Evolutionary conservation across 169 alveolate genomes (phyloP), one percentile per base, ranked within the genome.

Genomic region (Plasmodium vinckei): DNA sequence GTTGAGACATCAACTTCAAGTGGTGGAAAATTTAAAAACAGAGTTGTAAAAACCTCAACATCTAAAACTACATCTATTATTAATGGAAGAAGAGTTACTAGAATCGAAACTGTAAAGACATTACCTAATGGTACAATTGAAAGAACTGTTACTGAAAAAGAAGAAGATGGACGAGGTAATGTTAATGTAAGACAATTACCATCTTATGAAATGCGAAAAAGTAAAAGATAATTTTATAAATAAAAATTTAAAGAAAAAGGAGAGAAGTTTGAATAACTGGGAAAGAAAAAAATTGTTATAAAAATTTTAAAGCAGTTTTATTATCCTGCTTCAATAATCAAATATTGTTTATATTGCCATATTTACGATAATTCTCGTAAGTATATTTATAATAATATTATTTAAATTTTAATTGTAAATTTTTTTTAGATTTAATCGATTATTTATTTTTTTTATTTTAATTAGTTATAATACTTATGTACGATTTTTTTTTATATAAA

Each of bases 131-230:
- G 94, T 1, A 90, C 92, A 39, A 84, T 90, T 25, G 75, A 72
- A 70, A 84, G 88, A 39, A 72, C 89, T 5, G 94, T 90, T 5
- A 73, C 88, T 0, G 94, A 90, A 75, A 56, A 70, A 6, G 94
- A 90, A 51, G 93, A 88, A 46, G 93, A 88, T 59, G 93, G 91
- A 1, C 10, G 88, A 46, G 93, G 93, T 13, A 88, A 88, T 67
- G 89, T 88, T 23, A 71, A 68, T 63, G 70, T 72, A 10, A 88
- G 93, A 25, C 92, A 88, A 25, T 70, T 75, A 23, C 73, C 79
- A 9, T 73, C 88, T 19, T 75, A 88, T 42, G 91, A 75, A 49
- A 23, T 75, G 53, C 47, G 67, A 25, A 54, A 75, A 75, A 75
- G 51, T 65, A 75, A 64, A 33, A 75, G 87, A 42, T 73, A 33